Evolutionary conservation across 768 basidiomycete genomes (phyloP), one percentile per base, ranked within the genome.

Genomic region (Boletus sp.): DNA sequence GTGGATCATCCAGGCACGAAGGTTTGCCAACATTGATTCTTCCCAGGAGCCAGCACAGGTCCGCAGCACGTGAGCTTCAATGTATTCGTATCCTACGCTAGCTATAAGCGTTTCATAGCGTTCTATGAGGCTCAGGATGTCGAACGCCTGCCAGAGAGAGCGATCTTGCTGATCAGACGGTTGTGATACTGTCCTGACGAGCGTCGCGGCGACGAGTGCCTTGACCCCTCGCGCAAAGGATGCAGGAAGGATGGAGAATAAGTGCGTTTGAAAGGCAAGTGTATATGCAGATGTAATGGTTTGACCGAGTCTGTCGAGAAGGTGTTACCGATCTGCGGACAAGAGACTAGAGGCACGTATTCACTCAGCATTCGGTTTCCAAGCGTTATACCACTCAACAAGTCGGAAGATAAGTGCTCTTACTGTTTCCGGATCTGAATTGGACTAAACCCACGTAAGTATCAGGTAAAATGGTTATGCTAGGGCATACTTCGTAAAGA

Each of bases 51-150:
- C 84, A 10, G 81, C 73, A 66, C 89, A 93, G 3, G 81, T 83
- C 57, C 78, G 77, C 55, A 80, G 53, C 0, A 97, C 87, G 56
- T 90, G 80, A 5, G 75, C 69, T 66, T 94, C 92, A 59, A 99
- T 94, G 62, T 86, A 83, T 65, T 90, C 89, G 61, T 94, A 93
- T 30, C 92, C 90, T 4, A 94, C 87, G 49, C 84, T 85, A 18
- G 90, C 85, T 30, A 98, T 83, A 55, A 94, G 81, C 7, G 84
- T 82, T 65, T 95, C 93, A 66, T 89, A 93, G 30, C 92, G 85
- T 58, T 92, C 89, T 29, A 90, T 77, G 9, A 96, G 76, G 5
- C 90, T 90, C 0, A 96, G 80, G 1, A 75, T 74, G 54, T 88
- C 88, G 57, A 91, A 85, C 2, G 83, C 74, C 18, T 75, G 72